These are phyloP conservation scores for Periconia macrospinosa DNA, from an alignment of 2,329 filamentous ascomycete species.

Conservation along the genomic window DNA sequence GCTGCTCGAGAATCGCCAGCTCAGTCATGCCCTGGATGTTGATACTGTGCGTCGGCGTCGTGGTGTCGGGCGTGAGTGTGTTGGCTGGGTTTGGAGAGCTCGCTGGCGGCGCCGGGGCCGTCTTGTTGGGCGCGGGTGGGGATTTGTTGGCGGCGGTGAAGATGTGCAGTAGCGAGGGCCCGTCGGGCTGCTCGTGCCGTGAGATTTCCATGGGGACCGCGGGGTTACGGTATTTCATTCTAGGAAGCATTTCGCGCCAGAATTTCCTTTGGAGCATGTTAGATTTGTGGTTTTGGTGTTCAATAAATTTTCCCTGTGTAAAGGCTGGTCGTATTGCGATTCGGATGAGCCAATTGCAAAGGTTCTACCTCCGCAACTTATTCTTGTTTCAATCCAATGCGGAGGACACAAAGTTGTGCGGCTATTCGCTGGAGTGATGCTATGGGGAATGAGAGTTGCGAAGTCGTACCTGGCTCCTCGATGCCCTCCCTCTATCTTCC, in stretches of 20 bases:
- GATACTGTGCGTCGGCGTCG: constrained; percentile 47
- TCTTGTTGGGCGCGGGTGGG: constrained; percentile 14
- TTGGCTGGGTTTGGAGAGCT: constrained; percentile 24
- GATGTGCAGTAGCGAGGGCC: constrained; percentile 33
- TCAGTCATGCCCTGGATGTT: constrained; percentile 65
- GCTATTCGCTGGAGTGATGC: neutral
- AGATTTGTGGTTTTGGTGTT: neutral
- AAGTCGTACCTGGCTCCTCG: constrained; percentile 67
- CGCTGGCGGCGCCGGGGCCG: constrained; percentile 15
- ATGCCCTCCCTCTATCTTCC: constrained; percentile 65
- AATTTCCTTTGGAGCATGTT: constrained; percentile 67
- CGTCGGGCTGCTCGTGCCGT: constrained; percentile 57
- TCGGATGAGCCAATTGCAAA: neutral
- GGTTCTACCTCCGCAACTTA: neutral
- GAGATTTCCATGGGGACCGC: constrained; percentile 79
- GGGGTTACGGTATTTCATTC: constrained; percentile 94
- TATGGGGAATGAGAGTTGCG: constrained; percentile 11
- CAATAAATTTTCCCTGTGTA: too few relatives aligned
- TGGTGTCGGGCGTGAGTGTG: constrained; percentile 30
- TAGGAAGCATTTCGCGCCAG: constrained; percentile 79
- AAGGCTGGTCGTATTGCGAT: neutral
- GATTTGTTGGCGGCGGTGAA: constrained; percentile 26
- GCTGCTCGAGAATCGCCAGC: constrained; percentile 63
- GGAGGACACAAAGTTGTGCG: neutral
- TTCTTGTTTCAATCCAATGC: neutral